phyloP scores from a whole-genome alignment of 2,329 filamentous ascomycete genomes.

The Ceratocystis lukuohia region DNA sequence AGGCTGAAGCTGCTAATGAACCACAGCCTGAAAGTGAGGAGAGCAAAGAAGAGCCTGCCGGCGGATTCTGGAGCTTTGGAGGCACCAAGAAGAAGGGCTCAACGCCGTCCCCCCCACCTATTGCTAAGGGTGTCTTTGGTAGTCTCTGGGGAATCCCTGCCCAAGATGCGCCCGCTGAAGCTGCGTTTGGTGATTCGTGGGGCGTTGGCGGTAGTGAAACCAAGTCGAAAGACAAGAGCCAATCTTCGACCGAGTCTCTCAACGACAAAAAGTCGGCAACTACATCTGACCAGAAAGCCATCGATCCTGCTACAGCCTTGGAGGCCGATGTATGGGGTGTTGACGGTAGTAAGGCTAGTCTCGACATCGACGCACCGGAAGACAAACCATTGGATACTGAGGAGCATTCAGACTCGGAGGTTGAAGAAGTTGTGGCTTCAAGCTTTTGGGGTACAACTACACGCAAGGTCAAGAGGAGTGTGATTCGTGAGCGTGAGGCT shows the following conservation, averaged over 20 bases:
- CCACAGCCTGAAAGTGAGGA: slow-evolving; percentile 3
- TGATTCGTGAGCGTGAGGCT: slow-evolving; percentile 18
- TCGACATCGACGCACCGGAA: slow-evolving; percentile 22
- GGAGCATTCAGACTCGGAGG: slow-evolving; percentile 22
- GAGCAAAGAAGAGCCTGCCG: not conserved
- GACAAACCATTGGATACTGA: slow-evolving; percentile 18
- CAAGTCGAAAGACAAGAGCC: slow-evolving; percentile 11
- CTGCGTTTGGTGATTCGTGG: slow-evolving; percentile 16
- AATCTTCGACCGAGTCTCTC: not conserved
- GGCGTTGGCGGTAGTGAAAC: slow-evolving; percentile 6
- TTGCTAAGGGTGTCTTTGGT: slow-evolving; percentile 8
- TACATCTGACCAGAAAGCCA: not conserved
- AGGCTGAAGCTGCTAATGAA: slow-evolving; percentile 27
- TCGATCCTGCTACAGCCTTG: slow-evolving; percentile 5
- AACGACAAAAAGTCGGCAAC: slow-evolving; percentile 23
- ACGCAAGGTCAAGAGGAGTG: slow-evolving; percentile 27
- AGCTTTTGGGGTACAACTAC: slow-evolving; percentile 24
- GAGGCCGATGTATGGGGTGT: slow-evolving; percentile 14
- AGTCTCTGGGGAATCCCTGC: slow-evolving; percentile 12
- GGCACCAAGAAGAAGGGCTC: slow-evolving; percentile 9
- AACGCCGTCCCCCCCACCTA: slow-evolving; percentile 4
- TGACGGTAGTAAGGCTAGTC: slow-evolving; percentile 22
- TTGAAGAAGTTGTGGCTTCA: slow-evolving; percentile 26
- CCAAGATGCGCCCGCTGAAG: not conserved
- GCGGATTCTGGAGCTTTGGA: slow-evolving; percentile 10